Base-by-base conservation (phyloP, 768 basidiomycete species). In the Lactarius hatsudake region DNA sequence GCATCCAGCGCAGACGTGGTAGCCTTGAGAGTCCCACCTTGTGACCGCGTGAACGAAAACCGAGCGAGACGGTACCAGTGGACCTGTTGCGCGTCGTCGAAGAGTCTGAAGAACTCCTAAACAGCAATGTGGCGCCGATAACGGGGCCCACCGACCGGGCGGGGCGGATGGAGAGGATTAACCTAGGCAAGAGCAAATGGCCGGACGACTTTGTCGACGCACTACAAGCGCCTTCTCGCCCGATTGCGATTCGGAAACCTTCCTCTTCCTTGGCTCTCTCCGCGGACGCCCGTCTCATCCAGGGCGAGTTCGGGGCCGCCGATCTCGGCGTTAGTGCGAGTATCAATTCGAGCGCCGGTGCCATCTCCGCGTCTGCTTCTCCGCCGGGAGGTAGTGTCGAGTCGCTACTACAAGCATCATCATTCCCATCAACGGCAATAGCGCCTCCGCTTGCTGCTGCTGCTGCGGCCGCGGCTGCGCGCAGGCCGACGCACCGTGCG, bases 161-260 rank as follows among this genome's bases (percentile, higher is more conserved):
- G 70, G 72, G 73, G 40, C 73, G 76, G 54, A 69, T 66, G 72
- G 74, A 69, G 78, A 71, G 79, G 28, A 80, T 91, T 69, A 82
- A 86, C 63, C 83, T 91, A 40, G 85, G 86, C 40, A 90, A 91
- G 75, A 90, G 88, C 65, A 91, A 89, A 75, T 92, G 89, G 89
- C 89, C 91, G 0, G 89, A 91, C 76, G 90, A 91, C 75, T 90
- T 91, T 74, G 74, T 92, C 63, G 85, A 86, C 70, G 85, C 80
- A 34, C 84, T 89, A 67, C 80, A 81, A 62, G 66, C 76, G 54
- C 17, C 65, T 43, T 59, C 68, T 56, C 60, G 60, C 3, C 64
- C 68, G 55, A 69, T 69, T 56, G 55, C 55, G 26, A 69, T 65
- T 60, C 32, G 34, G 66, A 67, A 59, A 51, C 51, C 62, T 5